phyloP scores from a whole-genome alignment of 2,329 filamentous ascomycete genomes.

The Pseudogymnoascus sp. region DNA sequence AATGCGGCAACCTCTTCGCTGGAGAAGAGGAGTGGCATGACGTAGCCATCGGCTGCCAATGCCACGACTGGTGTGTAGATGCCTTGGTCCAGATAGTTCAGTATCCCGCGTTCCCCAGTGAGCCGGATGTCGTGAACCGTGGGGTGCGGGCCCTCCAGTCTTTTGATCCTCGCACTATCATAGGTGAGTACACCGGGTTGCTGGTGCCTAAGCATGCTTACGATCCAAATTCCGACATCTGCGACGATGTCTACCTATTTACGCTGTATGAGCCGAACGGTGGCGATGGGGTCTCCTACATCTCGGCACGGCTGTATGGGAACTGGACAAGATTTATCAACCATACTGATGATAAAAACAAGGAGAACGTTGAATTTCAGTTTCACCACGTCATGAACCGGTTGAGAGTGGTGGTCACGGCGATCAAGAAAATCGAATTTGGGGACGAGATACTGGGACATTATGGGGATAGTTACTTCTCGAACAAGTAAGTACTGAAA shows the following conservation, averaged over 20 bases:
- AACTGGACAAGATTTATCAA: slow-evolving; percentile 9
- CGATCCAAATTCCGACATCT: neutral
- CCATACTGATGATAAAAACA: neutral
- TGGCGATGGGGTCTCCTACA: neutral
- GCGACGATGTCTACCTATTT: neutral
- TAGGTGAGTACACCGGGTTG: neutral
- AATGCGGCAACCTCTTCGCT: neutral
- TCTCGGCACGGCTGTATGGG: neutral
- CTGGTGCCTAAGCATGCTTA: neutral
- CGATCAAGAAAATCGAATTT: neutral
- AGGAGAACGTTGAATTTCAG: neutral
- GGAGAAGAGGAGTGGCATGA: neutral
- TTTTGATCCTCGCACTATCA: neutral
- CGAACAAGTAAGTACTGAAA: neutral
- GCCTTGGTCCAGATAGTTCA: neutral
- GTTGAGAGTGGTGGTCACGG: neutral
- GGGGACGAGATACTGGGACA: neutral
- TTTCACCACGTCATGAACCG: neutral
- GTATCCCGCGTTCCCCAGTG: neutral
- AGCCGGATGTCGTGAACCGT: neutral
- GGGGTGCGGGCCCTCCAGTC: neutral
- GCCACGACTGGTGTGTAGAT: neutral
- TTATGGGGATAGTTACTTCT: neutral
- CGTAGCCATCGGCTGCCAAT: neutral
- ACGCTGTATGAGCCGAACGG: neutral